Evolutionary conservation across 768 basidiomycete genomes (phyloP).

Genomic region (Xerocomellus intermedius): DNA sequence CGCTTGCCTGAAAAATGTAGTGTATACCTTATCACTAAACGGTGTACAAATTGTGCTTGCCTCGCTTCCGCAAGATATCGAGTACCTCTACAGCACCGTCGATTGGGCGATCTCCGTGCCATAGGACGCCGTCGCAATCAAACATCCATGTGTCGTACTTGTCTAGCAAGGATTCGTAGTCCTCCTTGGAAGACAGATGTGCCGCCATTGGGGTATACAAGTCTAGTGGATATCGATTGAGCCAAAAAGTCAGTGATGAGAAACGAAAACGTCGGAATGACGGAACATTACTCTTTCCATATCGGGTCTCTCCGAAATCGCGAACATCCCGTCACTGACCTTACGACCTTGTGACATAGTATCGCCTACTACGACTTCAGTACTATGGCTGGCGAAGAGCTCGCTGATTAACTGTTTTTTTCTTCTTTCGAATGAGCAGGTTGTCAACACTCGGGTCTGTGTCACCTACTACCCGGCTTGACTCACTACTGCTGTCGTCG

Average conservation of each 20-base stretch:
- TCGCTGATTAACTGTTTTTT: background rate
- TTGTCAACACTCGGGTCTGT: background rate
- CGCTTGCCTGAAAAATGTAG: constrained; percentile 55
- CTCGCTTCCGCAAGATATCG: constrained; percentile 62
- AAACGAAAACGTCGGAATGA: background rate
- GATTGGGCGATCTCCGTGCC: constrained; percentile 79
- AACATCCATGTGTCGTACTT: constrained; percentile 93
- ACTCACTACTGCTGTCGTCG: background rate
- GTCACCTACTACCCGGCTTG: background rate
- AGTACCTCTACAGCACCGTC: constrained; percentile 79
- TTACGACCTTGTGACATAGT: no score
- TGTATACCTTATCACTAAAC: constrained; percentile 5
- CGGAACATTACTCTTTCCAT: constrained; percentile 23
- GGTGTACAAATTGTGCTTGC: constrained; percentile 44
- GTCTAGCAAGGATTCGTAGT: constrained; percentile 51
- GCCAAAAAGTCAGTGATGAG: background rate
- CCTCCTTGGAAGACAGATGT: constrained; percentile 35
- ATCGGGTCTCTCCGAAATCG: constrained; percentile 13
- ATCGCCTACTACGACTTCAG: background rate
- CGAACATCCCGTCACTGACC: no score
- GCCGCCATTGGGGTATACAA: constrained; percentile 23
- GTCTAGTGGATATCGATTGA: constrained; percentile 10
- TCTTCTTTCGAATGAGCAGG: background rate
- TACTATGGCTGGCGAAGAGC: background rate
- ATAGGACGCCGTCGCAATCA: constrained; percentile 95